Conservation (phyloP, 2,329 filamentous ascomycete species). For the Penicillium italicum region DNA sequence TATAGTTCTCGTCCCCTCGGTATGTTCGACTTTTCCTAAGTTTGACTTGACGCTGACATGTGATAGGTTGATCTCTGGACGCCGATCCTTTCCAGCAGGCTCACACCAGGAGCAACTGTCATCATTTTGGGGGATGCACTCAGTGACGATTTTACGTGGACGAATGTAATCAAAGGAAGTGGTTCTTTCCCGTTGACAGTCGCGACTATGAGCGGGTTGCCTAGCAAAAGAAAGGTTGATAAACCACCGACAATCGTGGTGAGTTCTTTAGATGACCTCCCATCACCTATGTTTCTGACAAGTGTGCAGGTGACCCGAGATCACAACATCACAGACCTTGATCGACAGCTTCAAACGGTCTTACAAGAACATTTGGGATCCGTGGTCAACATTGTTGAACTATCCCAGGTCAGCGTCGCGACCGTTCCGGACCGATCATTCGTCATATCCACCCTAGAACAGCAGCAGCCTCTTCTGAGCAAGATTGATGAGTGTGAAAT, state of each 20-base stretch:
- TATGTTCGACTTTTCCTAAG: background rate
- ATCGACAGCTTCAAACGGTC: background rate
- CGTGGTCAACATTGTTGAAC: background rate
- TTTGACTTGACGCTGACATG: background rate
- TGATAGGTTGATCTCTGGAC: background rate
- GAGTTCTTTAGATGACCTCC: background rate
- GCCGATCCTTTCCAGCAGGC: background rate
- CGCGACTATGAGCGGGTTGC: background rate
- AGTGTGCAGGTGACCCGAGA: background rate
- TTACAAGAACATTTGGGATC: background rate
- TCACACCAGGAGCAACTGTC: background rate
- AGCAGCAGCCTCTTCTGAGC: background rate
- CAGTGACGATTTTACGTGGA: background rate
- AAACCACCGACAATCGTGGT: background rate
- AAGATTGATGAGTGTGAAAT: constrained; percentile 1
- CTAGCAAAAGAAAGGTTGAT: background rate
- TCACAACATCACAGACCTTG: background rate
- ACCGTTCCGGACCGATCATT: background rate
- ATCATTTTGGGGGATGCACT: background rate
- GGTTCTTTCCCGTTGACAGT: background rate
- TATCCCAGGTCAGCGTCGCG: background rate
- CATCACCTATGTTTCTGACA: background rate
- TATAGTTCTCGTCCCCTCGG: background rate
- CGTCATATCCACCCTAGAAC: constrained; percentile 1
- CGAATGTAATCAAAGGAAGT: background rate